A percentile compares a stretch with the other conserved stretches of the same genome.
Evolutionary conservation across 1,284 basidiomycete genomes (phyloP).

Genomic region (Neotropicomus parvogracilis): DNA sequence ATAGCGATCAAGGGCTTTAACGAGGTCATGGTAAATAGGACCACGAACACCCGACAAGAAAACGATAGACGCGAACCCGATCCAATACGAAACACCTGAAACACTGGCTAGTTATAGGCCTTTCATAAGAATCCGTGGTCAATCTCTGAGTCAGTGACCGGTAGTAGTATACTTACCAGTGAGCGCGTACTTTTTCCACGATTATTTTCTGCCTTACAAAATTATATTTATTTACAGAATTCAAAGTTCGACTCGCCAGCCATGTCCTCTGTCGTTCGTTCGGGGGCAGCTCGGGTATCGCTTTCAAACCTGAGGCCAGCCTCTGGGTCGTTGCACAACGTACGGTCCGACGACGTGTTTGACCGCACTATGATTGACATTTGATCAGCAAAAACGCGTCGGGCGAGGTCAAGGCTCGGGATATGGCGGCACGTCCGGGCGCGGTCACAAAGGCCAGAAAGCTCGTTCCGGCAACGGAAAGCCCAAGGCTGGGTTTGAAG

Average conservation of each 20-base stretch:
- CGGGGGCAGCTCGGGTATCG: conserved; percentile 39
- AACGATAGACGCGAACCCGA: background rate
- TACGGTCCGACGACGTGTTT: conserved; percentile 27
- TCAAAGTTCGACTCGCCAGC: background rate
- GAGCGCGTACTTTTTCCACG: background rate
- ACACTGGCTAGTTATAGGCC: background rate
- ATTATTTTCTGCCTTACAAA: conserved; percentile 3
- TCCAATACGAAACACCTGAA: background rate
- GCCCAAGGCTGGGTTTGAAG: conserved; percentile 78
- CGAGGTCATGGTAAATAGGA: conserved; percentile 24
- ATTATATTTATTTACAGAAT: background rate
- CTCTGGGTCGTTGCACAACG: conserved; percentile 59
- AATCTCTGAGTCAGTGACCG: no score
- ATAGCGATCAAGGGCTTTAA: conserved; percentile 71
- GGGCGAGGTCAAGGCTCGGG: conserved; percentile 91
- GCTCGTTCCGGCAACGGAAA: conserved; percentile 91
- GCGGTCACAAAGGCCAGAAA: conserved; percentile 96
- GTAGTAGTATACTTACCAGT: no score
- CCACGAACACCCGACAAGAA: background rate
- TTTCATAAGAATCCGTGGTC: no score
- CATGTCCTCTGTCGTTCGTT: conserved; percentile 34
- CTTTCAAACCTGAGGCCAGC: conserved; percentile 65
- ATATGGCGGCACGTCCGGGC: conserved; percentile 87
- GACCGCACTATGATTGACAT: background rate
- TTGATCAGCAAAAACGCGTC: conserved; percentile 80